Evolutionary conservation across 2,329 filamentous ascomycete species (phyloP).

Genomic region (Diplodia seriata): DNA sequence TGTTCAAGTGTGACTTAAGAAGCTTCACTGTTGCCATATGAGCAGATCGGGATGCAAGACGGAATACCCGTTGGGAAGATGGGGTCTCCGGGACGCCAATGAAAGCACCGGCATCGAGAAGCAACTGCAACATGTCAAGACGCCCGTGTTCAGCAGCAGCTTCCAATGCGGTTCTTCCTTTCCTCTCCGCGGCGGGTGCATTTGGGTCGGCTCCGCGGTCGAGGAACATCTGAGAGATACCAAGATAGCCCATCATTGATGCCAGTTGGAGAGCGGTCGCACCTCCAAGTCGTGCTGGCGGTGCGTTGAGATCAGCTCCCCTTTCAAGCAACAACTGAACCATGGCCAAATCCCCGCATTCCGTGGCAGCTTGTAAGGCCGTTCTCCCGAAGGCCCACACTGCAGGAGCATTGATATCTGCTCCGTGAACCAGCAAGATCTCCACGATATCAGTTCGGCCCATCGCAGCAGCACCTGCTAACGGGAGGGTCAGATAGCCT

Average conservation of each 20-base stretch:
- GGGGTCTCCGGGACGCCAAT: neutral
- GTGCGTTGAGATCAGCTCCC: neutral
- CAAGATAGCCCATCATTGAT: slow-evolving; percentile 38
- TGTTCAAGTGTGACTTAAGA: neutral
- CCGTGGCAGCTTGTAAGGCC: neutral
- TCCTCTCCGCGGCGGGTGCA: slow-evolving; percentile 32
- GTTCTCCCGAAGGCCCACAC: too few species aligned
- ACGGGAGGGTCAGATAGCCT: too few species aligned
- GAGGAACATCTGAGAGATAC: slow-evolving; percentile 36
- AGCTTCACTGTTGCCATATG: neutral
- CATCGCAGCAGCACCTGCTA: too few species aligned
- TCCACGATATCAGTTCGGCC: neutral
- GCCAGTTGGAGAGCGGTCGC: slow-evolving; percentile 39
- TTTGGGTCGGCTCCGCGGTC: slow-evolving; percentile 38
- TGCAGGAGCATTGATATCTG: too few species aligned
- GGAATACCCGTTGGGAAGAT: neutral
- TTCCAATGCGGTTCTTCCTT: slow-evolving; percentile 41
- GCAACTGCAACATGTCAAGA: slow-evolving; percentile 42
- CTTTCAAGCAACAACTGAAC: neutral
- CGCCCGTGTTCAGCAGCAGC: slow-evolving; percentile 43
- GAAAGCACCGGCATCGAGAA: slow-evolving; percentile 14
- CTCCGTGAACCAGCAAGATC: neutral
- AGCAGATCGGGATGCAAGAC: neutral
- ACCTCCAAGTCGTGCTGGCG: too few species aligned
- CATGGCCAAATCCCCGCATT: neutral